A percentile compares a stretch with the other conserved stretches of the same genome.
Conservation (phyloP, 352 stramenopile species). For the Pythium sukuiense region DNA sequence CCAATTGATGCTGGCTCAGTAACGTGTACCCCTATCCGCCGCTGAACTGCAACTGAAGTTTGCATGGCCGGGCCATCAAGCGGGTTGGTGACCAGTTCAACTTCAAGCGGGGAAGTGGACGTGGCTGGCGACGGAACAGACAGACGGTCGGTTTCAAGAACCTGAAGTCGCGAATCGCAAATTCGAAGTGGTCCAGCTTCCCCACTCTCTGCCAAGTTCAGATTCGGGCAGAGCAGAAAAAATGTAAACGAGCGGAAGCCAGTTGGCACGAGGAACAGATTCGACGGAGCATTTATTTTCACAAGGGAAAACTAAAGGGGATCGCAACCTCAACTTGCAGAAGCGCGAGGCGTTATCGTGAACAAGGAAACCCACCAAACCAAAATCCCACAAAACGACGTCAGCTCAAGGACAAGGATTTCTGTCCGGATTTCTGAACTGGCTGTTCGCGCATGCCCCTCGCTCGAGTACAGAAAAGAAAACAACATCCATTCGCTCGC, state of each 20-base stretch:
- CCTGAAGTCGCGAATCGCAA: constrained; percentile 1
- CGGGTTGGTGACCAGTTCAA: constrained; percentile 11
- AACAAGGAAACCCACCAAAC: background rate
- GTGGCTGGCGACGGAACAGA: constrained; percentile 1
- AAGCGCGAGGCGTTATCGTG: background rate
- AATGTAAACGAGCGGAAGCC: constrained; percentile 27
- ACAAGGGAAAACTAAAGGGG: background rate
- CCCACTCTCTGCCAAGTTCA: constrained; percentile 13
- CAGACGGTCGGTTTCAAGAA: constrained; percentile 1
- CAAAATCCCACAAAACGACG: background rate
- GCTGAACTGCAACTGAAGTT: constrained; percentile 35
- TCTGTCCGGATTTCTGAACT: background rate
- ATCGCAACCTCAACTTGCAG: constrained; percentile 1
- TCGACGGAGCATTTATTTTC: background rate
- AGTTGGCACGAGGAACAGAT: background rate
- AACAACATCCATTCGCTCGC: too few species aligned
- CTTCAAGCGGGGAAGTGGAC: constrained; percentile 23
- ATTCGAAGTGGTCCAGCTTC: constrained; percentile 1
- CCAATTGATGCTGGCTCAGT: background rate
- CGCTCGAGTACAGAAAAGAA: too few species aligned
- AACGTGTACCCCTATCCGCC: constrained; percentile 20
- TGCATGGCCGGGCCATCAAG: constrained; percentile 17
- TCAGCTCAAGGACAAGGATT: background rate
- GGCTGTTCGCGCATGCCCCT: background rate
- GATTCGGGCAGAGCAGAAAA: constrained; percentile 14